Base-by-base conservation (phyloP, 768 basidiomycete genomes). In the Leccinellum luteum region DNA sequence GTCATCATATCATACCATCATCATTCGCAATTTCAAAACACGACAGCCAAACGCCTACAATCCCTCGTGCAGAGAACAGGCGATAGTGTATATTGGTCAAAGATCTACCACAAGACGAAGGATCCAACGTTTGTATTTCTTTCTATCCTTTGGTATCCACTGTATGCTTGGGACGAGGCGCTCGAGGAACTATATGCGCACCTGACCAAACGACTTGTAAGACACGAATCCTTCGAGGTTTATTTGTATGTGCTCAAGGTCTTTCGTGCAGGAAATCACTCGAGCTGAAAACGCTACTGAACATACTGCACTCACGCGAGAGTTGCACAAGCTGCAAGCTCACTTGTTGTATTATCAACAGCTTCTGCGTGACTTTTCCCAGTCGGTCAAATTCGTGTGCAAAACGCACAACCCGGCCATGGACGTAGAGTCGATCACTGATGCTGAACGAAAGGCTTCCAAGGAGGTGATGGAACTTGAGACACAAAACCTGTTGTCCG, bases 81-180 rank as follows among this genome's bases (percentile, higher is more conserved):
- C 3, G 65, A 74, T 30, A 74, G 74, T 34, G 72, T 75, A 6
- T 75, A 75, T 49, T 76, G 74, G 74, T 60, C 58, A 4, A 71
- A 75, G 34, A 61, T 75, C 41, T 74, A 74, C 14, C 38, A 13
- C 0, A 63, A 62, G 52, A 68, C 73, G 0, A 64, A 51, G 47
- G 74, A 76, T 49, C 71, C 73, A 1, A 74, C 73, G 0, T 66
- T 75, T 19, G 52, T 74, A 10, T 68, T 74, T 19, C 66, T 75
- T 23, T 73, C 79, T 48, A 68, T 80, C 7, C 66, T 85, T 23
- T 85, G 84, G 85, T 83, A 84, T 55, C 78, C 82, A 1, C 62
- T 85, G 27, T 85, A 85, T 63, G 78, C 83, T 0, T 85, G 85
- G 83, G 85, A 85, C 50, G 82, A 86, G 65, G 70, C 81, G 0